These are phyloP conservation scores for Trapa bicornis DNA, from an alignment of 345 rosid species.

Conservation along the genomic window DNA sequence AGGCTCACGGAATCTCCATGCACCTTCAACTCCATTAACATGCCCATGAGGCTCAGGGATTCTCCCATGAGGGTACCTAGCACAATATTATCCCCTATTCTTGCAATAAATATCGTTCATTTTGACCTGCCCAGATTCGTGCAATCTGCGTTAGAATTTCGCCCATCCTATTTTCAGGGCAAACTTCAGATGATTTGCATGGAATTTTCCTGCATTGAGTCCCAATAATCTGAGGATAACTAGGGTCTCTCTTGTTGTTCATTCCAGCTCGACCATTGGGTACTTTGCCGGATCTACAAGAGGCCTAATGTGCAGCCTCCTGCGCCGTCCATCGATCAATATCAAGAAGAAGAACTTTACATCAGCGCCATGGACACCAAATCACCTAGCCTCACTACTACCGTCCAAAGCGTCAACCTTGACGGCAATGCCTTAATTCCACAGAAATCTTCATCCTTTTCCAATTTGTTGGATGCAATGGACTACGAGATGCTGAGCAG, in stretches of 20 bases:
- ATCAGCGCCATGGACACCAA: neutral
- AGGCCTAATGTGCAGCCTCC: too few species aligned
- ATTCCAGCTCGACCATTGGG: constrained; percentile 93
- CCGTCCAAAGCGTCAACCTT: neutral
- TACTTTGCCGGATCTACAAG: constrained; percentile 89
- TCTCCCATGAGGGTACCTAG: constrained; percentile 74
- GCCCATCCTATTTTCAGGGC: too few species aligned
- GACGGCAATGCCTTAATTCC: constrained; percentile 26
- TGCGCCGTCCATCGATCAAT: too few species aligned
- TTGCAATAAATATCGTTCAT: too few species aligned
- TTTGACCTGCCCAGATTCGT: too few species aligned
- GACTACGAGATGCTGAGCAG: constrained; percentile 52
- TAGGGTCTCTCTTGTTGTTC: neutral
- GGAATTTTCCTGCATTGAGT: too few species aligned
- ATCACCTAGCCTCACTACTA: neutral
- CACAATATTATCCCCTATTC: too few species aligned
- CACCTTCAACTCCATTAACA: constrained; percentile 12
- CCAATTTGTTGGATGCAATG: constrained; percentile 60
- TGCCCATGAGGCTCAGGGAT: constrained; percentile 37
- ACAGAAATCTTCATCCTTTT: constrained; percentile 61
- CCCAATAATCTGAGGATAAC: neutral
- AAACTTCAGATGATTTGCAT: too few species aligned
- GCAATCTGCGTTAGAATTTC: too few species aligned
- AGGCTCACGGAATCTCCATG: constrained; percentile 41
- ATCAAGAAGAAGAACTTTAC: too few species aligned